Evolutionary conservation across 192 early-diverging fungal species (phyloP), one percentile per base, ranked within the genome.

Genomic region (Mortierella antarctica): DNA sequence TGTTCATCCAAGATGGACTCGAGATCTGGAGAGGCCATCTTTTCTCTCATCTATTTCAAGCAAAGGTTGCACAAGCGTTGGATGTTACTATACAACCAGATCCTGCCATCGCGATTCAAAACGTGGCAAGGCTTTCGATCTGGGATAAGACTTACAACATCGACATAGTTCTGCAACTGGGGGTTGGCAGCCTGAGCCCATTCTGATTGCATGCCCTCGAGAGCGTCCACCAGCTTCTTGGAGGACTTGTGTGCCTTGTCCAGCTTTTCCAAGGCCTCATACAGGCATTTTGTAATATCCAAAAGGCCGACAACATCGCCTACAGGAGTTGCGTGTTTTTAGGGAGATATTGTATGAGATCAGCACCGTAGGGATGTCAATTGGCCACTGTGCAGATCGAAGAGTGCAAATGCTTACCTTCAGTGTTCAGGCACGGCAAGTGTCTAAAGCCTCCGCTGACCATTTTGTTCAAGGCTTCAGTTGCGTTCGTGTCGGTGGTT

Each of bases 11-110:
- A 79, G 11, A 97, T 91, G 5, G 91, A 85, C 49, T 85, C 91
- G 60, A 97, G 84, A 82, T 96, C 94, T 40, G 96, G 96, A 80
- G 95, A 96, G 50, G 90, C 90, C 89, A 96, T 95, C 65, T 91
- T 88, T 67, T 93, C 90, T 42, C 92, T 86, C 77, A 93, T 82
- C 53, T 86, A 83, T 50, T 85, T 86, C 70, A 90, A 83, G 62
- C 89, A 89, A 54, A 42, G 23, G 31, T 31, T 41, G 20, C 6
- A 7, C 7, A 23, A 56, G 4, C 0, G 17, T 56, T 8, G 17
- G 54, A 4, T 56, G 31, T 31, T 31, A 31, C 31, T 31, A 31
- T 31, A 31, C 31, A 3, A 31, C 31, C 31, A 31, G 31, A 31
- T 31, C 31, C 31, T 31, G 31, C 31, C 31, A 31, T 31, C 31